phyloP scores from a whole-genome alignment of 345 rosid species.

The Hypericum perforatum region DNA sequence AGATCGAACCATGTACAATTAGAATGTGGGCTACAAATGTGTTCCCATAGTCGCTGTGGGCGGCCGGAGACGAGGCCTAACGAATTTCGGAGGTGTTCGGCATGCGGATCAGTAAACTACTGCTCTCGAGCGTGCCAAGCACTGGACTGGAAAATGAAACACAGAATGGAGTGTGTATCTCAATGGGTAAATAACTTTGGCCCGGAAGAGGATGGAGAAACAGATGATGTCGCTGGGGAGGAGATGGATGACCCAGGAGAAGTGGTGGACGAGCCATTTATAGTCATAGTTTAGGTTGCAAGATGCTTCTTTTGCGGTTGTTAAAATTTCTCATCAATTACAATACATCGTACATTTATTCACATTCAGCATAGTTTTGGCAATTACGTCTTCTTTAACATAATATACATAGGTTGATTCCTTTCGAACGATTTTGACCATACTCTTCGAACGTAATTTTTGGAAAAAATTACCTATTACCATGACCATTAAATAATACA shows the following conservation, averaged over 20 bases:
- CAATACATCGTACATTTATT: too few species aligned
- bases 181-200: constrained; percentile 10
- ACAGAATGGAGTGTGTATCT: constrained; percentile 49
- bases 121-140: constrained; percentile 98
- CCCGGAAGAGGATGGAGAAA: constrained; percentile 50
- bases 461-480: too few species aligned
- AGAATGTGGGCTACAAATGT: constrained; percentile 53
- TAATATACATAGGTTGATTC: too few species aligned
- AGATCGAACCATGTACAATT: constrained; percentile 24
- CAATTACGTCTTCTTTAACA: too few species aligned
- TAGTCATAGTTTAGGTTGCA: too few species aligned
- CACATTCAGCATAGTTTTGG: too few species aligned
- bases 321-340: too few species aligned
- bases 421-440: too few species aligned
- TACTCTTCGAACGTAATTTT: too few species aligned
- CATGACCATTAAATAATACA: too few species aligned
- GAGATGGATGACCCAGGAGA: constrained; percentile 8
- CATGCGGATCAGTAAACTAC: constrained; percentile 84
- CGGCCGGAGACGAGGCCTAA: constrained; percentile 85
- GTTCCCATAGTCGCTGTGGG: constrained; percentile 83
- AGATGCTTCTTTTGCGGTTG: too few species aligned
- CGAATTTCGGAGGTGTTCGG: constrained; percentile 90
- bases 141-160: constrained; percentile 88
- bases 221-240: constrained; percentile 17
- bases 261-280: too few species aligned